These are phyloP conservation scores for Mayamaea pseudoterrestris DNA, from an alignment of 108 stramenopile genomes.

Conservation along the genomic window DNA sequence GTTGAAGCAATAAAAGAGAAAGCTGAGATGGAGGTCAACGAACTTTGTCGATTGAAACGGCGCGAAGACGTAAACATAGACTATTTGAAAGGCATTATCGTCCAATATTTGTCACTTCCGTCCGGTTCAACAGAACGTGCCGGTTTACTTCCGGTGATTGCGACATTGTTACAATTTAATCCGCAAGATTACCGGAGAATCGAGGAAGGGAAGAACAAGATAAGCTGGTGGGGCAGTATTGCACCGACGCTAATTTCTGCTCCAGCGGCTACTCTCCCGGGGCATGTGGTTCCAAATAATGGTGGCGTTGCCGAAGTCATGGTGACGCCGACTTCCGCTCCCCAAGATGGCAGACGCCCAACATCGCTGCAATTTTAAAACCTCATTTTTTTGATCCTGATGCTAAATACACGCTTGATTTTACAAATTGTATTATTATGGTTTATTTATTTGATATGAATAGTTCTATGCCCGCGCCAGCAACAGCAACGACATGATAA, in stretches of 20 bases:
- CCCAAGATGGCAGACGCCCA: slow-evolving; percentile 6
- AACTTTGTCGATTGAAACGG: slow-evolving; percentile 58
- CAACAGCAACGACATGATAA: slow-evolving; percentile 17
- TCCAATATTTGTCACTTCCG: slow-evolving; percentile 79
- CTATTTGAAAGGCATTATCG: slow-evolving; percentile 82
- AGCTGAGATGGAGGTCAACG: slow-evolving; percentile 62
- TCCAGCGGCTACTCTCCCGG: slow-evolving; percentile 2
- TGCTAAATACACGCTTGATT: too few relatives aligned
- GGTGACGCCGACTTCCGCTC: slow-evolving; percentile 9
- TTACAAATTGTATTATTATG: too few relatives aligned
- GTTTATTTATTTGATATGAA: too few relatives aligned
- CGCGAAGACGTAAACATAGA: slow-evolving; percentile 85
- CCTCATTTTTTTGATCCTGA: background rate
- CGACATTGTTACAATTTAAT: slow-evolving; percentile 74
- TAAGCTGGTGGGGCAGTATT: slow-evolving; percentile 67
- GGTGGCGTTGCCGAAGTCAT: slow-evolving; percentile 8
- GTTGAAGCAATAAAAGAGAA: slow-evolving; percentile 53
- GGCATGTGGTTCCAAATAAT: background rate
- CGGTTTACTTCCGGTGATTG: slow-evolving; percentile 67
- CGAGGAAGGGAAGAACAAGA: slow-evolving; percentile 70
- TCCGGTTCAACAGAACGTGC: slow-evolving; percentile 77
- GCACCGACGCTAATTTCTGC: slow-evolving; percentile 45
- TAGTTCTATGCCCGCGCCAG: slow-evolving; percentile 37
- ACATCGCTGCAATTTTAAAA: slow-evolving; percentile 46
- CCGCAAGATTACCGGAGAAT: slow-evolving; percentile 69